Percentiles rank a stretch among this genome's conserved stretches.
Conservation (phyloP, 208 protist genomes). For the Herpetomonas tarakana region DNA sequence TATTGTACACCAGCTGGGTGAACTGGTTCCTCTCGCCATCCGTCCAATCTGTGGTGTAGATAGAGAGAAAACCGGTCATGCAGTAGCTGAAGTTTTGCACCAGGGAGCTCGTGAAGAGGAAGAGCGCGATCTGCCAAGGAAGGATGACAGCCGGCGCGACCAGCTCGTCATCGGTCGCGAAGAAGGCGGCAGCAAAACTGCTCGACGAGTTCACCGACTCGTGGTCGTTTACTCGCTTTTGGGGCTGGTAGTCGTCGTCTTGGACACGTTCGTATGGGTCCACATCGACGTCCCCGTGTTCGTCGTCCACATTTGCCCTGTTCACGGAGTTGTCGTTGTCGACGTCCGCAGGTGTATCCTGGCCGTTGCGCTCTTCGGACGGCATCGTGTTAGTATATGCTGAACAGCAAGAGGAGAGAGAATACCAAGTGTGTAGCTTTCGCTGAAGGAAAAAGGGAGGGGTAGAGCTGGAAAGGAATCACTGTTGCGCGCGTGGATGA, state of each 20-base stretch:
- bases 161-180: background rate
- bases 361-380: too few relatives aligned
- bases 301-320: too few relatives aligned
- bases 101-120: conserved; percentile 24
- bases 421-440: too few relatives aligned
- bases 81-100: conserved; percentile 33
- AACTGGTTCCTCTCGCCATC: conserved; percentile 12
- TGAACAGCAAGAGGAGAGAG: too few relatives aligned
- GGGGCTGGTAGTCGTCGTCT: background rate
- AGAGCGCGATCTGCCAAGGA: conserved; percentile 29
- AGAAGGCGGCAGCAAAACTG: background rate
- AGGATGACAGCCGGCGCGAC: conserved; percentile 9
- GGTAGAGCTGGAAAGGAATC: too few relatives aligned
- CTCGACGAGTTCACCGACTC: background rate
- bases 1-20: conserved; percentile 18
- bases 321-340: too few relatives aligned
- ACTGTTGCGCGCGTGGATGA: too few relatives aligned
- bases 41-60: conserved; percentile 10
- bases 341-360: too few relatives aligned
- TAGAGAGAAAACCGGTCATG: background rate
- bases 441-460: too few relatives aligned
- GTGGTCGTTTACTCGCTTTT: background rate
- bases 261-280: background rate
- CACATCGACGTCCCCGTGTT: background rate
- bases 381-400: too few relatives aligned